phyloP scores from a whole-genome alignment of 106 monocot genomes.

The Alisma plantagoaquatica region DNA sequence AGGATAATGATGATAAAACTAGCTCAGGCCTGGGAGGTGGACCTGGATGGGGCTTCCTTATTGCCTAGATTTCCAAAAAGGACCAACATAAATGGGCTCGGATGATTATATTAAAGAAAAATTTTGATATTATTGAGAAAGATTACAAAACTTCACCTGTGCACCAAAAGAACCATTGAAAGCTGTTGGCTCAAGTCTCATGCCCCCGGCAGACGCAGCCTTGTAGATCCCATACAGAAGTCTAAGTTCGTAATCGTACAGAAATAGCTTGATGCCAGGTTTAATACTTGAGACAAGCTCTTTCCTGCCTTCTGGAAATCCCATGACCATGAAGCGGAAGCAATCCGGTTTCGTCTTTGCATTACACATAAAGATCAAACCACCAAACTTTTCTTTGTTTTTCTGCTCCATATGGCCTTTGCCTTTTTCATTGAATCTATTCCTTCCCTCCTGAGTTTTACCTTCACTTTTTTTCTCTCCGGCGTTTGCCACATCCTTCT shows the following conservation, averaged over 20 bases:
- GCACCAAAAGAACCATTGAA: slow-evolving; percentile 25
- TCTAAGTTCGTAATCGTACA: slow-evolving; percentile 33
- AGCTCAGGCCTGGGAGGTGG: neutral
- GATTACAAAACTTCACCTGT: no score
- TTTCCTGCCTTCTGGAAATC: slow-evolving; percentile 25
- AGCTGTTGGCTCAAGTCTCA: slow-evolving; percentile 40
- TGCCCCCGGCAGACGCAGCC: slow-evolving; percentile 32
- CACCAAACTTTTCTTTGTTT: slow-evolving; percentile 13
- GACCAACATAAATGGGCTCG: slow-evolving; percentile 4
- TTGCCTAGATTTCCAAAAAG: neutral
- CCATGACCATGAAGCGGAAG: slow-evolving; percentile 30
- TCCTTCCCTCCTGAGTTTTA: no score
- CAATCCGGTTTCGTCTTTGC: slow-evolving; percentile 30
- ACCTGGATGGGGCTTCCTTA: neutral
- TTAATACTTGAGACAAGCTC: slow-evolving; percentile 24
- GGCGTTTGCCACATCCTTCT: no score
- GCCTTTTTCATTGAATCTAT: no score
- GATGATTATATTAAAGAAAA: no score
- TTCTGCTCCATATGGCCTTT: neutral
- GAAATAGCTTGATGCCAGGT: slow-evolving; percentile 23
- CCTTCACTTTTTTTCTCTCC: no score
- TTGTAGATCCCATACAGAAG: slow-evolving; percentile 34
- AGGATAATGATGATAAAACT: no score
- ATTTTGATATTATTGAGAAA: no score
- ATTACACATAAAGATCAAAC: slow-evolving; percentile 35